Conservation (phyloP, 2,329 filamentous ascomycete species). For the Epichloe sp. region DNA sequence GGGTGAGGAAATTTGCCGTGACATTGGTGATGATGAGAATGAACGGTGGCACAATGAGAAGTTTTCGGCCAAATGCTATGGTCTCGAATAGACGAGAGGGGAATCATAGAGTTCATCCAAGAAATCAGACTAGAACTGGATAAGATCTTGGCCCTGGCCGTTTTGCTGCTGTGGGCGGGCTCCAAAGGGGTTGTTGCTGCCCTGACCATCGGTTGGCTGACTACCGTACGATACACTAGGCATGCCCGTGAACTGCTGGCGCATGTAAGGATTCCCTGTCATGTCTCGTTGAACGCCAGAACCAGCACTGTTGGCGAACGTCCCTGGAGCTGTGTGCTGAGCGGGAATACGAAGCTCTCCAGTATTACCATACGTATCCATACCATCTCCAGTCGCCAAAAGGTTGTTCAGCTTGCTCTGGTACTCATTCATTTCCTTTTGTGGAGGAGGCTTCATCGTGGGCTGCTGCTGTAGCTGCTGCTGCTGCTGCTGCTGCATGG, state of each 20-base stretch:
- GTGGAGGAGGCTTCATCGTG: conserved; percentile 23
- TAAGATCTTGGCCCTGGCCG: conserved; percentile 43
- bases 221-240: conserved; percentile 42
- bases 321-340: conserved; percentile 91
- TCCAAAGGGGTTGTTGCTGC: conserved; percentile 46
- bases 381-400: conserved; percentile 75
- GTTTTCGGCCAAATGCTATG: not conserved
- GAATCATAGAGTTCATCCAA: not conserved
- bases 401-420: conserved; percentile 74
- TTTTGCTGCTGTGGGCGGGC: conserved; percentile 34
- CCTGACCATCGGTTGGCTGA: conserved; percentile 39
- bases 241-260: conserved; percentile 71
- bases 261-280: conserved; percentile 80
- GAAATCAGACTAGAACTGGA: conserved; percentile 40
- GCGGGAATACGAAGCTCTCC: conserved; percentile 89
- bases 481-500: conserved; percentile 30
- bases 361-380: conserved; percentile 97
- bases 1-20: not conserved
- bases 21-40: not conserved
- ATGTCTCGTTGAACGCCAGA: conserved; percentile 62
- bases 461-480: conserved; percentile 31
- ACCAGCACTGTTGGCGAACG: conserved; percentile 92
- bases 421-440: conserved; percentile 47
- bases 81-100: not conserved
- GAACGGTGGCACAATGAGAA: not conserved